Conservation (phyloP, 345 rosid genomes). For the Ceriops tagal region DNA sequence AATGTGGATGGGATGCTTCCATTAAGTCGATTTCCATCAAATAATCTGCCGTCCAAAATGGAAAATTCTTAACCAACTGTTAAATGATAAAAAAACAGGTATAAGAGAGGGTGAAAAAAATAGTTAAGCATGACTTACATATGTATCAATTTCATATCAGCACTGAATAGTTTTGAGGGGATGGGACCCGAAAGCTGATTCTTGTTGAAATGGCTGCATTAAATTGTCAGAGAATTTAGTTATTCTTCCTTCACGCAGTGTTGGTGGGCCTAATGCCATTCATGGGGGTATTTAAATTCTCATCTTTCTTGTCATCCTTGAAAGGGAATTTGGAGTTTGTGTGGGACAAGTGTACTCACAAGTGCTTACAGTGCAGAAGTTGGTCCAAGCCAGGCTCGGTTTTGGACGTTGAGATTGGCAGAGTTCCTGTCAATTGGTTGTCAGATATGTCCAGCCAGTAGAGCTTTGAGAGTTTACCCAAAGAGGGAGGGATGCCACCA, state of each 20-base stretch:
- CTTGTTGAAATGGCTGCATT: conserved; percentile 86
- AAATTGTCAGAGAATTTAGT: conserved; percentile 10
- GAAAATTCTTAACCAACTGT: conserved; percentile 3
- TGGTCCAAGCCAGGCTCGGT: conserved; percentile 67
- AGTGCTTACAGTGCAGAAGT: conserved; percentile 75
- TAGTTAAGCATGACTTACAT: conserved; percentile 45
- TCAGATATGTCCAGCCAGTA: conserved; percentile 88
- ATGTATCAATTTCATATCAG: conserved; percentile 78
- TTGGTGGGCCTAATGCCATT: not conserved
- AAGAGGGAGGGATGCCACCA: conserved; percentile 67
- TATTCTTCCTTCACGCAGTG: not conserved
- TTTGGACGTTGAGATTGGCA: conserved; percentile 57
- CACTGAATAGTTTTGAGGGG: conserved; percentile 57
- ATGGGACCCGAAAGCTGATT: conserved; percentile 86
- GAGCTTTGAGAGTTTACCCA: conserved; percentile 76
- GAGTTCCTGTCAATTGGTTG: conserved; percentile 69
- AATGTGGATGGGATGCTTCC: conserved; percentile 68
- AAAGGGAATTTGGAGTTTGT: not conserved
- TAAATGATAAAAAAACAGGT: conserved; percentile 1
- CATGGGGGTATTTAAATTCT: not conserved
- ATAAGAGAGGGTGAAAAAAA: not conserved
- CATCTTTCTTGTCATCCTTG: not conserved
- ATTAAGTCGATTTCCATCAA: conserved; percentile 68
- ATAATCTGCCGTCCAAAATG: conserved; percentile 40
- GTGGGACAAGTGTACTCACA: conserved; percentile 47